These are phyloP conservation scores for Pseudonectria buxi DNA, from an alignment of 2,329 filamentous ascomycete species.

Conservation along the genomic window DNA sequence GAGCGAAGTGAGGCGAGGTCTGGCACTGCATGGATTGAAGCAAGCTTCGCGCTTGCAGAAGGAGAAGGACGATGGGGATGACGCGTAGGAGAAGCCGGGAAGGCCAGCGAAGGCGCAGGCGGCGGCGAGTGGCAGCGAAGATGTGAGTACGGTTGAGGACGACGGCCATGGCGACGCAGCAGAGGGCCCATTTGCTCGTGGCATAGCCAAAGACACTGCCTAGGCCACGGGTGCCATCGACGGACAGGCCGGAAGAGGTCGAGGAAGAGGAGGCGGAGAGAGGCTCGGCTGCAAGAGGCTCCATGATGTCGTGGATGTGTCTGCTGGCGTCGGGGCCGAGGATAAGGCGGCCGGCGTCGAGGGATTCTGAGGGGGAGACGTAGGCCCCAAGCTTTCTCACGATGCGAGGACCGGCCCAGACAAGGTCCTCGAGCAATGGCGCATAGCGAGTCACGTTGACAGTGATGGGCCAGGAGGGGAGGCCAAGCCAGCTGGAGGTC, in stretches of 20 bases:
- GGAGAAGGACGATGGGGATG: conserved; percentile 63
- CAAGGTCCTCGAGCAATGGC: conserved; percentile 61
- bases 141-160: conserved; percentile 88
- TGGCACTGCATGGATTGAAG: conserved; percentile 89
- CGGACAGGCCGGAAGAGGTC: conserved; percentile 41
- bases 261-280: conserved; percentile 11
- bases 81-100: conserved; percentile 64
- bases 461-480: conserved; percentile 43
- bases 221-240: conserved; percentile 61
- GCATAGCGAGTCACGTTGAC: conserved; percentile 53
- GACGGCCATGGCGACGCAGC: conserved; percentile 79
- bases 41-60: conserved; percentile 60
- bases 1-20: conserved; percentile 66
- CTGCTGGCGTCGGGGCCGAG: conserved; percentile 17
- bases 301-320: conserved; percentile 26
- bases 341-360: conserved; percentile 40
- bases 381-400: conserved; percentile 62
- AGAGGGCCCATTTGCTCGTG: conserved; percentile 86
- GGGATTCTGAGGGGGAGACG: conserved; percentile 50
- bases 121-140: conserved; percentile 80
- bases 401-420: conserved; percentile 63
- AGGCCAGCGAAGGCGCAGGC: conserved; percentile 68
- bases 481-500: conserved; percentile 44
- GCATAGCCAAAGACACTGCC: conserved; percentile 86
- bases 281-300: conserved; percentile 13